Evolutionary conservation across 257 asterid genomes (phyloP), one percentile per base, ranked within the genome.

Genomic region (Ballota nigra): DNA sequence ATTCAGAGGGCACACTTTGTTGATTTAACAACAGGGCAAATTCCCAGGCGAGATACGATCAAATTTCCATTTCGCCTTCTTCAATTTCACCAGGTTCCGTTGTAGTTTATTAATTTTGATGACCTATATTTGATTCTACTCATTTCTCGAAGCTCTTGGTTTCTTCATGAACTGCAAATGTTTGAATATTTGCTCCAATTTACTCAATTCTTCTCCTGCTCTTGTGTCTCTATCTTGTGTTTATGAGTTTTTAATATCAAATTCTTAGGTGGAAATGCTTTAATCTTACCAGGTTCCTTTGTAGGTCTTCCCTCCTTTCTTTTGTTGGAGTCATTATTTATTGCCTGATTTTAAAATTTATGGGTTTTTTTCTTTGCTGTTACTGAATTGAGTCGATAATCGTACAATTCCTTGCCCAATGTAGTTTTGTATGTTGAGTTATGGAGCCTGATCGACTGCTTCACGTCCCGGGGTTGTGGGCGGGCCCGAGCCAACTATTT

Each of bases 51-150:
- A 38, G 13, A 10, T 3, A 38, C 15, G 10, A 38, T 13, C 24
- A 40, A 40, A 15, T 40, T 18, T 15, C 6, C 67, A 51, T 62
- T 62, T 36, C 65, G 28, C 9, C 1, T 61, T 72, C 43, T 77
- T 66, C 70, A 58, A 41, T 16, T 12, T 38, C n/a, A 33, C 34
- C 81, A 77, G 81, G 77, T 70, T 26, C 18, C 18, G 4, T 8
- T 4, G 11, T n/a, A 26, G 1, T 38, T 38, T 10, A 38, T 38
- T 9, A 36, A 36, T 8, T 47, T 73, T 38, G 20, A 5, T 47
- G 4, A 4, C 3, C 13, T 34, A 1, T 45, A 2, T 31, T 59
- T 57, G 18, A 57, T 22, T 57, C 5, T 65, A 38, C 36, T 24
- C 31, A 36, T 13, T 18, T 15, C 56, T 41, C 40, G 16, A 72